These are phyloP conservation scores for Vigna trinervia DNA, from an alignment of 306 rosid species.

Conservation along the genomic window DNA sequence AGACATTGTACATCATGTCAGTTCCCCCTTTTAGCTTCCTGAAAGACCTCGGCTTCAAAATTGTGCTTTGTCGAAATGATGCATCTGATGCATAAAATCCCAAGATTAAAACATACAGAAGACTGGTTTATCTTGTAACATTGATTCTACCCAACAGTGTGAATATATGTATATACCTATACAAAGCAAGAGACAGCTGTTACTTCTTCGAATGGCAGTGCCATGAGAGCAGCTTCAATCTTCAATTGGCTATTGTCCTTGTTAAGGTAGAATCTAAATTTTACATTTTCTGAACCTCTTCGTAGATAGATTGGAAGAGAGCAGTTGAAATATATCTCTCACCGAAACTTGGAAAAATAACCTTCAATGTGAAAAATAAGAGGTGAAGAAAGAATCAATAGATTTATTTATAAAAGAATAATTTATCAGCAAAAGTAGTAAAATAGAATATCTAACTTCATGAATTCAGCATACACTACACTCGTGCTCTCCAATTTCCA, in stretches of 20 bases:
- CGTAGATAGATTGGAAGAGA: conserved; percentile 78
- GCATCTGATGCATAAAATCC: conserved; percentile 42
- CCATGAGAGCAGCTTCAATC: conserved; percentile 43
- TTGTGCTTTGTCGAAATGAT: conserved; percentile 34
- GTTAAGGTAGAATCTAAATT: conserved; percentile 24
- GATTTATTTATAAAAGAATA: conserved; percentile 7
- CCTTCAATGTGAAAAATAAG: conserved; percentile 53
- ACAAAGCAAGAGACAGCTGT: conserved; percentile 43
- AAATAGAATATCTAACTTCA: conserved; percentile 25
- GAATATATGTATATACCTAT: conserved; percentile 42
- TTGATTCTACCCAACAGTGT: conserved; percentile 33
- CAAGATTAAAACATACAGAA: background rate
- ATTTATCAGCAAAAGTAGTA: conserved; percentile 12
- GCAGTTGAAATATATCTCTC: conserved; percentile 85
- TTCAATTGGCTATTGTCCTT: conserved; percentile 21
- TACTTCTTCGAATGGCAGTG: conserved; percentile 37
- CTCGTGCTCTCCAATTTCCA: conserved; percentile 7
- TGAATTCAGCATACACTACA: background rate
- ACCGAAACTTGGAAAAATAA: conserved; percentile 91
- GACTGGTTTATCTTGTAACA: background rate
- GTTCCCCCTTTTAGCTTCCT: conserved; percentile 18
- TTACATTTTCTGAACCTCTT: conserved; percentile 73
- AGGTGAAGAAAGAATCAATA: conserved; percentile 22
- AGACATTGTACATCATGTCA: conserved; percentile 12
- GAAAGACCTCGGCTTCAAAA: conserved; percentile 35